Evolutionary conservation across 2,329 filamentous ascomycete genomes (phyloP), one percentile per base, ranked within the genome.

Genomic region (Monosporascus sp.): DNA sequence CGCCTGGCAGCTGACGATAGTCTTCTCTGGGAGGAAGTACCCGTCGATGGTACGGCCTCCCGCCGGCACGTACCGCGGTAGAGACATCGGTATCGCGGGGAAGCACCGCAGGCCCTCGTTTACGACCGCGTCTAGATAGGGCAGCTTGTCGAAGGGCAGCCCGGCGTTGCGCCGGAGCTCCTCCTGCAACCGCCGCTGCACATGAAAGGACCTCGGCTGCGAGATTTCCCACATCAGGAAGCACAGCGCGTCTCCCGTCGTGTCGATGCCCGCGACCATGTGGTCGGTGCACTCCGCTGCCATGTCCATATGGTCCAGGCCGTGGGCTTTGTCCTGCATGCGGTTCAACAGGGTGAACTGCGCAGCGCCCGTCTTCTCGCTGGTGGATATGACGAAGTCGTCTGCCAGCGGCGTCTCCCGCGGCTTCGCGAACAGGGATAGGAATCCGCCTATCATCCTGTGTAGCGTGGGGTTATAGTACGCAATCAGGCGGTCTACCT

Each of bases 161-260:
- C 68, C 65, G 0, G 72, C 65, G 46, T 76, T 75, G 3, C 67
- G 62, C 1, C 59, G 61, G 5, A 87, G 66, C 64, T 88, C 85
- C 17, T 72, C 62, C 26, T 76, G 74, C 4, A 88, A 72, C 3
- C 68, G 71, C 11, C 70, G 64, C 65, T 88, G 85, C 48, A 81
- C 72, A 2, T 65, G 54, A 1, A 72, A 60, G 5, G 79, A 84
- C 7, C 75, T 68, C 2, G 83, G 81, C 57, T 82, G 80, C 2
- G 86, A 89, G 2, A 89, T 73, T 64, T 88, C 80, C 78, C 85
- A 86, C 81, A 89, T 85, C 14, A 89, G 72, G 63, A 88, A 88
- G 62, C 84, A 88, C 0, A 89, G 72, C 0, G 77, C 84, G 59
- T 89, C 86, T 17, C 85, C 85, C 0, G 86, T 88, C 1, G 86